phyloP scores from a whole-genome alignment of 1,139 yeast species.

The Kodamaea sp. region DNA sequence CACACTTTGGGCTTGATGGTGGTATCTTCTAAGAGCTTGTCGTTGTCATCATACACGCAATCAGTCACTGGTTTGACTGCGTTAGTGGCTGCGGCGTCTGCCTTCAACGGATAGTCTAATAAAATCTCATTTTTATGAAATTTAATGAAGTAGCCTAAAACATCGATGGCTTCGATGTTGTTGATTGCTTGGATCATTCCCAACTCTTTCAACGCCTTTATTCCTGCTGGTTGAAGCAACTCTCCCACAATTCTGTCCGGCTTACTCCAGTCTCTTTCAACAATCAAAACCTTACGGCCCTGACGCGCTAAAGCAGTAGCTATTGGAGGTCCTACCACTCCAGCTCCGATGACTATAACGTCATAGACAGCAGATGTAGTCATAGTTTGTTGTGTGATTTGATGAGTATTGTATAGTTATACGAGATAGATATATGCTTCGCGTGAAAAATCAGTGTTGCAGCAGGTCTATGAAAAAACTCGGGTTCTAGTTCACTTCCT shows the following conservation, averaged over 20 bases:
- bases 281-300: slow-evolving; percentile 73
- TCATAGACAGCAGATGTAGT: slow-evolving; percentile 38
- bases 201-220: slow-evolving; percentile 73
- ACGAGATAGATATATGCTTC: too few species aligned
- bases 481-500: too few species aligned
- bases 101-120: slow-evolving; percentile 72
- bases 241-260: slow-evolving; percentile 98
- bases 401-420: too few species aligned
- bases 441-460: too few species aligned
- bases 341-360: slow-evolving; percentile 85
- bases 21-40: slow-evolving; percentile 50
- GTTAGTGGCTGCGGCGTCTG: slow-evolving; percentile 42
- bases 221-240: slow-evolving; percentile 92
- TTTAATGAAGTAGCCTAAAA: slow-evolving; percentile 79
- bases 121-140: slow-evolving; percentile 56
- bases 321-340: slow-evolving; percentile 91
- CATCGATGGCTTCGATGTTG: slow-evolving; percentile 76
- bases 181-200: slow-evolving; percentile 83
- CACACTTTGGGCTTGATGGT: slow-evolving; percentile 52
- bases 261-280: slow-evolving; percentile 86
- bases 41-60: slow-evolving; percentile 57
- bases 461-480: too few species aligned
- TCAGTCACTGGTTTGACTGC: slow-evolving; percentile 52
- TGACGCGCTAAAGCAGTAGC: slow-evolving; percentile 90
- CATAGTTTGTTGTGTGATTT: not conserved